Evolutionary conservation across 1,284 basidiomycete genomes (phyloP).

Genomic region (Xerocomus alliaceus): DNA sequence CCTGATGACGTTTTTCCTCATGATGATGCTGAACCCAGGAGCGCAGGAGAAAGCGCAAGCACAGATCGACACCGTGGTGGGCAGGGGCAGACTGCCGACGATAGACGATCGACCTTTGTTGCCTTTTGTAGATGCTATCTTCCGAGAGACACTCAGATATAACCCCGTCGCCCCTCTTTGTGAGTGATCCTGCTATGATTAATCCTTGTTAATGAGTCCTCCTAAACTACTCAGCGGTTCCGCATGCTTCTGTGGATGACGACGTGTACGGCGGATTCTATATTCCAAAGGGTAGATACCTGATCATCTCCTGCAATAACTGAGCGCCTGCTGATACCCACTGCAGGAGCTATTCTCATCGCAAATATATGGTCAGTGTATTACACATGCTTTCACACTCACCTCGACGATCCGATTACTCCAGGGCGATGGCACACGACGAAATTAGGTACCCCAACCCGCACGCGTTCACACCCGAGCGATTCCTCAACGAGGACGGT

Average conservation of each 20-base stretch:
- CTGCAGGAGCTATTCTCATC: slow-evolving; percentile 4
- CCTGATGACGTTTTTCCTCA: background rate
- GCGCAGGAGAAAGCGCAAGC: background rate
- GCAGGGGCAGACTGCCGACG: background rate
- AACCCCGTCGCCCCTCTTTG: background rate
- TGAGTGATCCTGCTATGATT: background rate
- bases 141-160: background rate
- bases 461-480: background rate
- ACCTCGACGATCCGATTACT: background rate
- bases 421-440: background rate
- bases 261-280: slow-evolving; percentile 1
- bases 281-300: background rate
- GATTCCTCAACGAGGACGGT: background rate
- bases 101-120: background rate
- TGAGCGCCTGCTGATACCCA: background rate
- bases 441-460: background rate
- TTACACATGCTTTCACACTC: background rate
- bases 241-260: slow-evolving; percentile 8
- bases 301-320: no score
- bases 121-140: background rate
- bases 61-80: background rate
- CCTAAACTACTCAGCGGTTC: slow-evolving; percentile 2
- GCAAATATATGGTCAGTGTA: slow-evolving; percentile 4
- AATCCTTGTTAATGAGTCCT: background rate
- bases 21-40: background rate